Conservation (phyloP, 2,329 filamentous ascomycete species). For the Venturia nashicola region DNA sequence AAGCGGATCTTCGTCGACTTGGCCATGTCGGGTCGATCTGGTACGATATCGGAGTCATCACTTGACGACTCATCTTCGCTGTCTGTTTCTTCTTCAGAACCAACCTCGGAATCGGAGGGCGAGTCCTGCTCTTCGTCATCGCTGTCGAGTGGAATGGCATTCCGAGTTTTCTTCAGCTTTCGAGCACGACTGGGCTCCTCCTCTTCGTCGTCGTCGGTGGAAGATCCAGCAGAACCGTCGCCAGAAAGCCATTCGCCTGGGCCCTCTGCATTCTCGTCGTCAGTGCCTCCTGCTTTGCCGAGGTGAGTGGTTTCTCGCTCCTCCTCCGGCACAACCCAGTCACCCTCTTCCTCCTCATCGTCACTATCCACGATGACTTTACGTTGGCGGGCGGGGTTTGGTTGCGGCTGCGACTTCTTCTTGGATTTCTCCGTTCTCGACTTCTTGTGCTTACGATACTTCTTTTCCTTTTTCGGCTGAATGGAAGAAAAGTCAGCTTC, state of each 20-base stretch:
- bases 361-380: conserved; percentile 51
- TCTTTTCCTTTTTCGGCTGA: conserved; percentile 19
- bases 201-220: conserved; percentile 41
- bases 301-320: conserved; percentile 47
- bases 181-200: conserved; percentile 33
- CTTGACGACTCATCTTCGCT: conserved; percentile 22
- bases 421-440: conserved; percentile 11
- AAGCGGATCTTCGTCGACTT: conserved; percentile 86
- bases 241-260: conserved; percentile 70
- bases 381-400: conserved; percentile 13
- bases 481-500: conserved; percentile 55
- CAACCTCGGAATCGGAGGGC: conserved; percentile 25
- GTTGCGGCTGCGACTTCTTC: conserved; percentile 12
- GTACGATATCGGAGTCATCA: conserved; percentile 33
- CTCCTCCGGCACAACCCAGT: conserved; percentile 66
- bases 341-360: conserved; percentile 54
- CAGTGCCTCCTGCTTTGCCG: conserved; percentile 69
- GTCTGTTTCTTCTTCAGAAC: conserved; percentile 31
- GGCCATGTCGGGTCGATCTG: conserved; percentile 15
- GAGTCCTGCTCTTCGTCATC: conserved; percentile 19
- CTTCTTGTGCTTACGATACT: conserved; percentile 15
- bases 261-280: conserved; percentile 79
- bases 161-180: conserved; percentile 23
- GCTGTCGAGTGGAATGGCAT: conserved; percentile 43
- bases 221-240: conserved; percentile 54